Evolutionary conservation across 208 protist species (phyloP).

Genomic region (Novymonas esmeraldas): DNA sequence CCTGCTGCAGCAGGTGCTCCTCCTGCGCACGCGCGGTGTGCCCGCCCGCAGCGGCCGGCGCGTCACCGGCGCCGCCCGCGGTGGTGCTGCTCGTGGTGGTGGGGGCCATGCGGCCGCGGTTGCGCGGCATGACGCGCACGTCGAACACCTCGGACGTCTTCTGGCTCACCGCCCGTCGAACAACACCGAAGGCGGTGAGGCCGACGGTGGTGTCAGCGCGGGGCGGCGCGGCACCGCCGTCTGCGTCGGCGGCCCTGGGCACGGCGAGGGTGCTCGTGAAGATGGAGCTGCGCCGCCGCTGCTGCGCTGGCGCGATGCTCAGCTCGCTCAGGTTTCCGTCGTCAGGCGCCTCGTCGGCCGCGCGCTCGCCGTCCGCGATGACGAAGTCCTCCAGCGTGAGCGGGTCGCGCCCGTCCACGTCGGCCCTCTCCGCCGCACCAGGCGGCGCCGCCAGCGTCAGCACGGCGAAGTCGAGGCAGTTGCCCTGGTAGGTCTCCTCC

Average conservation of each 20-base stretch:
- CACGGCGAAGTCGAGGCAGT: constrained; percentile 61
- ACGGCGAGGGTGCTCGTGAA: constrained; percentile 51
- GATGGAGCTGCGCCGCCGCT: constrained; percentile 58
- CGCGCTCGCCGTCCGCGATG: constrained; percentile 32
- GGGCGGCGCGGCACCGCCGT: constrained; percentile 6
- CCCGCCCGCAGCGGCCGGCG: neutral
- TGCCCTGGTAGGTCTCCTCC: constrained; percentile 49
- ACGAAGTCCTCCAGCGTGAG: constrained; percentile 73
- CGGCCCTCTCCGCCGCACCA: constrained; percentile 16
- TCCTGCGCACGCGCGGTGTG: constrained; percentile 44
- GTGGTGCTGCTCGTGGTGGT: constrained; percentile 12
- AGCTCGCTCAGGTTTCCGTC: constrained; percentile 18
- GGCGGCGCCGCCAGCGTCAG: constrained; percentile 40
- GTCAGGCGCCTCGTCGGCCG: constrained; percentile 12
- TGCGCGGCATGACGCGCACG: constrained; percentile 73
- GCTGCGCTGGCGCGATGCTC: constrained; percentile 14
- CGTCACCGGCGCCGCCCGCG: neutral
- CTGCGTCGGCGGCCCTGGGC: constrained; percentile 5
- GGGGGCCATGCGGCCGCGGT: constrained; percentile 55
- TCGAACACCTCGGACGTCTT: constrained; percentile 81
- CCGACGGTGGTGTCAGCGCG: constrained; percentile 54
- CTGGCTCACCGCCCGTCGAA: constrained; percentile 71
- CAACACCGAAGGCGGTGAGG: constrained; percentile 63
- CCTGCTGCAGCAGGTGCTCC: constrained; percentile 50
- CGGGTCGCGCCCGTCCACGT: constrained; percentile 30